Percentiles rank a stretch among this genome's conserved stretches.
These are phyloP conservation scores for Salix purpurea DNA, from an alignment of 345 rosid species.

Conservation along the genomic window DNA sequence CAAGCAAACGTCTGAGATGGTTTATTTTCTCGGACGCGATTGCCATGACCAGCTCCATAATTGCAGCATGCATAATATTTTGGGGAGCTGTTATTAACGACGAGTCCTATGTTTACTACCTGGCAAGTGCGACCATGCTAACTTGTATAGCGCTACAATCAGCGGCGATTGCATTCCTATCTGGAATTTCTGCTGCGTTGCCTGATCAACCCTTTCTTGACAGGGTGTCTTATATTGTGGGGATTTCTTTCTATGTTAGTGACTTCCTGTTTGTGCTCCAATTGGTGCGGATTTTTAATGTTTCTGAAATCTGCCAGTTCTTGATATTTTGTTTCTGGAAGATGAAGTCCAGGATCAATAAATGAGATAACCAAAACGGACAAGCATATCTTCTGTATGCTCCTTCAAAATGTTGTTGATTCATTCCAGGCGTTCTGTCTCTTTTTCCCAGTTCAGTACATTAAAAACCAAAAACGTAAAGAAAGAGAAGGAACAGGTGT, in stretches of 20 bases:
- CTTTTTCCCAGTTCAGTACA: no score
- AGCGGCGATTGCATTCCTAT: background rate
- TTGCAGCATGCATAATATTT: background rate
- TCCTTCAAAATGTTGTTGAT: no score
- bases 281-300: background rate
- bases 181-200: background rate
- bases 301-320: constrained; percentile 1
- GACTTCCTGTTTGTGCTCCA: background rate
- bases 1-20: background rate
- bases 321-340: background rate
- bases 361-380: no score
- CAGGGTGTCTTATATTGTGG: background rate
- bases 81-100: background rate
- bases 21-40: background rate
- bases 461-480: no score
- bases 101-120: constrained; percentile 1
- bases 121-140: background rate
- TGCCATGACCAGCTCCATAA: constrained; percentile 5
- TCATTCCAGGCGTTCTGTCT: no score
- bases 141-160: background rate
- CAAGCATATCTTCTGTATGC: no score
- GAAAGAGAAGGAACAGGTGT: no score
- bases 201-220: background rate
- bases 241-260: background rate
- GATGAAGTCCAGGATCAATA: background rate